A percentile compares a stretch with the other conserved stretches of the same genome.
These are phyloP conservation scores for Kwoniella pini DNA, from an alignment of 768 basidiomycete species.

Conservation along the genomic window DNA sequence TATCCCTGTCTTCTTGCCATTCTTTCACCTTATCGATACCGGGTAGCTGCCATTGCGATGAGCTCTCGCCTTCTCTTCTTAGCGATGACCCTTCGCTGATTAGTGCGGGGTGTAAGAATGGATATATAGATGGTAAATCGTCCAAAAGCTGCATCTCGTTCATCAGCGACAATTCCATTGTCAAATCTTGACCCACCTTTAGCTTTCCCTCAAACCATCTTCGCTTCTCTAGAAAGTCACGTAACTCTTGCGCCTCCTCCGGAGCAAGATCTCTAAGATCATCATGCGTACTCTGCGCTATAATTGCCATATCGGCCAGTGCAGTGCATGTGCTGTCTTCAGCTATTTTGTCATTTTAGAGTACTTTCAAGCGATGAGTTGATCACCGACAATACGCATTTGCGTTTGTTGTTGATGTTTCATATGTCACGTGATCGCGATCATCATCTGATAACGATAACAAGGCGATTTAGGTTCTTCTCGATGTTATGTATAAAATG, in stretches of 20 bases:
- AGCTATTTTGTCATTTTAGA: too few relatives aligned
- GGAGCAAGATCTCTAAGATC: conserved; percentile 35
- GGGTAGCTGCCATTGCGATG: conserved; percentile 21
- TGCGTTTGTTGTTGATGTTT: background rate
- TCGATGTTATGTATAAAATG: background rate
- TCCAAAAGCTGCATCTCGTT: conserved; percentile 26
- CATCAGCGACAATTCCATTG: conserved; percentile 1
- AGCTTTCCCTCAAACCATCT: conserved; percentile 45
- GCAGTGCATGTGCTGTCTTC: too few relatives aligned
- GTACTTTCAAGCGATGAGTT: too few relatives aligned
- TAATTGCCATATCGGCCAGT: too few relatives aligned
- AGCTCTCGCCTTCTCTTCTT: background rate
- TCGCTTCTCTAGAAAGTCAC: conserved; percentile 41
- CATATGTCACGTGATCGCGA: conserved; percentile 5
- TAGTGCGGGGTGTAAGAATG: conserved; percentile 34
- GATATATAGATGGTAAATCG: conserved; percentile 32
- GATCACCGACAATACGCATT: too few relatives aligned
- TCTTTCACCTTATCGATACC: conserved; percentile 1
- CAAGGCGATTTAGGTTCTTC: too few relatives aligned
- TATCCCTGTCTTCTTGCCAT: conserved; percentile 39
- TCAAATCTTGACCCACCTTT: conserved; percentile 27
- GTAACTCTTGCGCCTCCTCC: conserved; percentile 38
- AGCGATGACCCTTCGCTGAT: background rate
- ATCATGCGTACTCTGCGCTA: conserved; percentile 6
- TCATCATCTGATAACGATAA: background rate